Evolutionary conservation across 108 stramenopile species (phyloP).

Genomic region (Nannochloropsis gaditana): DNA sequence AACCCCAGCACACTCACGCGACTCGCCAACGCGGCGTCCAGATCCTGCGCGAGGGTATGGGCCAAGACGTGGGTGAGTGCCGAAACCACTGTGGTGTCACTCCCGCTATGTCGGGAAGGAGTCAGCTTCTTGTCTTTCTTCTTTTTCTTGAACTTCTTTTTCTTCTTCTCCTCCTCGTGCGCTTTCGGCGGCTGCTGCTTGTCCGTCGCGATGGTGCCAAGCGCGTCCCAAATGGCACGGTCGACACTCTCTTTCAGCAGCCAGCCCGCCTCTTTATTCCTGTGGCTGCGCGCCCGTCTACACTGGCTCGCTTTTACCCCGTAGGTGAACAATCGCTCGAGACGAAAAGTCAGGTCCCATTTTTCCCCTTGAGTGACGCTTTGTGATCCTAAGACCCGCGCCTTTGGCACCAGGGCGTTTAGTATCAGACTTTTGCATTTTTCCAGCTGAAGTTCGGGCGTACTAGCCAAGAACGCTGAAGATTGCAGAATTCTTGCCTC

Average conservation of each 20-base stretch:
- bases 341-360: neutral
- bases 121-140: neutral
- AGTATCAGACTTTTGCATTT: neutral
- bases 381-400: neutral
- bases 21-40: neutral
- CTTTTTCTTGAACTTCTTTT: conserved; percentile 2
- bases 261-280: neutral
- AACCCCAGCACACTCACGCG: neutral
- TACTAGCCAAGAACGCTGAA: no score
- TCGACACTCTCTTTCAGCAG: neutral
- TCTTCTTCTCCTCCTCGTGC: conserved; percentile 6
- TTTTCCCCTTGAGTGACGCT: neutral
- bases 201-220: neutral
- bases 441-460: neutral
- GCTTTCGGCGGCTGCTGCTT: neutral
- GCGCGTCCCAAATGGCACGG: no score
- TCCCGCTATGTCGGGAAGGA: neutral
- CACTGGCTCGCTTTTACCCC: neutral
- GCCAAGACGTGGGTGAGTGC: neutral
- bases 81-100: neutral
- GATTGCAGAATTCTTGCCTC: no score
- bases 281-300: neutral
- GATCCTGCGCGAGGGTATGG: neutral
- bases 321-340: neutral
- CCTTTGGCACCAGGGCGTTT: neutral